Evolutionary conservation across 164 flowering plant species (phyloP), one percentile per base, ranked within the genome.

Genomic region (Dillenia turbinata): DNA sequence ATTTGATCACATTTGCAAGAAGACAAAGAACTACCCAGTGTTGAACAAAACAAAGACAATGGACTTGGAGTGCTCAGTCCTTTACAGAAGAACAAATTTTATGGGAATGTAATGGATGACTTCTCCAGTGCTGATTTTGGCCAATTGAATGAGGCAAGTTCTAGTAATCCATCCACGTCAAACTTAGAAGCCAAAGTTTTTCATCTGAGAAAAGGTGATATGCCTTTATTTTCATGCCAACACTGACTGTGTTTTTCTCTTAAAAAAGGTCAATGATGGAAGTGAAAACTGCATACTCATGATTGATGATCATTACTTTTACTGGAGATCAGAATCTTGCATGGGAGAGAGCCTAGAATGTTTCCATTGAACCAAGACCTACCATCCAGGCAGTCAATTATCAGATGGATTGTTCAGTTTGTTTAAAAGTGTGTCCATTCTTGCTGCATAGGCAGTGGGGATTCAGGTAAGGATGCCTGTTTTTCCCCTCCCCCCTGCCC

Each of bases 1-100:
- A 63, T 82, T 84, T 51, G 83, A 83, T 57, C 85, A 78, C 71
- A 79, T 85, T 17, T 50, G 79, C 55, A 80, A 73, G 62, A 89
- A 79, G 57, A 60, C 88, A 10, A 79, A 73, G 67, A 70, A 65
- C 69, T 80, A 71, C 56, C 87, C 74, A 0, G 59, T 54, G 40
- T 49, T 78, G 45, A 66, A 73, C 51, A 64, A 68, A 63, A 43
- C 69, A 54, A 70, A 73, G 49, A 15, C 59, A 9, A 22, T 44
- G 50, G 65, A 65, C 46, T 53, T 61, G 12, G 75, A 63, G 22
- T 56, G 64, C 2, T 12, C 54, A 11, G 26, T 49, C 24, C 65
- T 44, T 44, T 15, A 44, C 69, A 45, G 61, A 52, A 19, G 73
- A 73, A 53, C 66, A 49, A 40, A n/a, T 56, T 63, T 44, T 33